Evolutionary conservation across 2,329 filamentous ascomycete species (phyloP), one percentile per base, ranked within the genome.

Genomic region (Rutstroemia sp.): DNA sequence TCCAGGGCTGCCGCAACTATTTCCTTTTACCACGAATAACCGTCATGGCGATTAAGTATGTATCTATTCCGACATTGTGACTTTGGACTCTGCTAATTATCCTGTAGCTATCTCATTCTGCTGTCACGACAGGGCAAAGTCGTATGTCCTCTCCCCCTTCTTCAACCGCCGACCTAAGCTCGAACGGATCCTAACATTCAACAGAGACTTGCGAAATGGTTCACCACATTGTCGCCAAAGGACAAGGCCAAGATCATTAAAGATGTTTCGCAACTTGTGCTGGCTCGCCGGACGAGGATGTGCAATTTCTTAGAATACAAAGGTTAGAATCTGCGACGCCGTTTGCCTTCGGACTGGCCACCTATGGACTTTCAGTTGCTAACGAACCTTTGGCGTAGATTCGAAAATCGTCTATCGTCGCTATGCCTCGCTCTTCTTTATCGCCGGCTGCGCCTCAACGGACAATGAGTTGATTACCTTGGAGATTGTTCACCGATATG

Each of bases 201-300:
- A 56, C 75, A 99, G 94, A 92, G 94, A 71, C 86, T 99, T 56
- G 94, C 94, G 65, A 99, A 99, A 78, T 99, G 94, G 94, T 99
- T 99, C 76, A 95, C 92, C 55, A 99, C 94, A 16, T 82, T 99
- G 61, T 96, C 92, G 38, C 94, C 94, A 62, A 96, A 88, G 75
- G 94, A 99, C 71, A 99, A 99, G 78, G 94, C 92, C 75, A 99
- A 99, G 81, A 97, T 99, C 71, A 92, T 99, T 81, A 99, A 99
- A 76, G 94, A 99, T 79, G 94, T 99, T 68, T 91, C 94, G 60
- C 94, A 97, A 75, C 88, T 97, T 50, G 94, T 99, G 65, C 86
- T 99, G 64, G 94, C 94, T 61, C 84, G 94, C 65, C 84, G 94
- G 69, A 97, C 94, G 58, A 90, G 94, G 72, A 99, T 99, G 94